phyloP scores from a whole-genome alignment of 2,329 filamentous ascomycete species.

The Dryadomyces quercivorus region DNA sequence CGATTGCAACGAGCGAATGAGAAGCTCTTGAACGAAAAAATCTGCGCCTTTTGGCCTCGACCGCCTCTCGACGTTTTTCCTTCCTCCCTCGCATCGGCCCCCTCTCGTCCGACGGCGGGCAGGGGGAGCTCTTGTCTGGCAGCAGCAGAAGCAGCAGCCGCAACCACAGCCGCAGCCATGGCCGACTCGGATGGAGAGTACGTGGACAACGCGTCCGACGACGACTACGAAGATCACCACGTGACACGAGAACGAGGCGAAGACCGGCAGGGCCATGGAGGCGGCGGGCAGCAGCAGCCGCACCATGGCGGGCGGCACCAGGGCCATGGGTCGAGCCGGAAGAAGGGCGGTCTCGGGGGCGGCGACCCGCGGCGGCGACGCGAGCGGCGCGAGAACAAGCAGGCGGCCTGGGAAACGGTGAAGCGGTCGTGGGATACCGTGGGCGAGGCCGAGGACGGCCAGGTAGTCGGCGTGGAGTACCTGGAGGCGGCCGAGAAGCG shows the following conservation, averaged over 20 bases:
- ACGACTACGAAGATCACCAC: conserved; percentile 44
- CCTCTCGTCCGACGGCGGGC: no score
- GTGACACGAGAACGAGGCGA: conserved; percentile 20
- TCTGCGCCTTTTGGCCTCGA: no score
- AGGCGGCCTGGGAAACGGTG: conserved; percentile 54
- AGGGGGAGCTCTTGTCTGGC: no score
- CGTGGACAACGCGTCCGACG: conserved; percentile 52
- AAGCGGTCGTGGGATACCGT: conserved; percentile 61
- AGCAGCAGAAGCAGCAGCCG: no score
- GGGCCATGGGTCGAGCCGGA: conserved; percentile 12
- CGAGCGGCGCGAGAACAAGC: conserved; percentile 11
- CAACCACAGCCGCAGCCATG: conserved; percentile 29
- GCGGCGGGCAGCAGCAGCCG: conserved; percentile 4
- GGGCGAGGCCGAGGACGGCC: conserved; percentile 67
- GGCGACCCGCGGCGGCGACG: conserved; percentile 12
- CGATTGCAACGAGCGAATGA: no score
- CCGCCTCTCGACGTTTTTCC: no score
- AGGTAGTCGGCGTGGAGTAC: conserved; percentile 61
- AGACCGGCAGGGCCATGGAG: conserved; percentile 6
- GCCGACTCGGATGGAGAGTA: conserved; percentile 64
- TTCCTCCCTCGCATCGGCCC: no score
- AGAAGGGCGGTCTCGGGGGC: neutral
- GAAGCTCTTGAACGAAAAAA: no score
- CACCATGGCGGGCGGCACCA: conserved; percentile 4
- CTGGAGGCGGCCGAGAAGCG: conserved; percentile 78